phyloP scores from a whole-genome alignment of 345 rosid genomes.

The Salix udensis region DNA sequence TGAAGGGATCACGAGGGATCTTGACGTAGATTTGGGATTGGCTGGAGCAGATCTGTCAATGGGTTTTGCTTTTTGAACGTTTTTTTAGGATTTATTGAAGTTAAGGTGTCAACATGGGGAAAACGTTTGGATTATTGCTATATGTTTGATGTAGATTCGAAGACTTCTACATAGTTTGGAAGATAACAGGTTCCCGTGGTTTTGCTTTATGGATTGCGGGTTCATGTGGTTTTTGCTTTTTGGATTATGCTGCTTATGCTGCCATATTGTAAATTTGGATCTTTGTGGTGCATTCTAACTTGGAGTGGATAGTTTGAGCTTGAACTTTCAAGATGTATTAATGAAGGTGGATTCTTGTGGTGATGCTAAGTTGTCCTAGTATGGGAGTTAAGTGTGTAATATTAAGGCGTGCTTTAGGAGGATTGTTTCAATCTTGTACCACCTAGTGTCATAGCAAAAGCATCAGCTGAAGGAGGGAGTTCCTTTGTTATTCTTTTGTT shows the following conservation, averaged over 20 bases:
- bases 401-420: background rate
- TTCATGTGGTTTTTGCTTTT: background rate
- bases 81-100: background rate
- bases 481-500: no score
- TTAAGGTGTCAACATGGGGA: background rate
- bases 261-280: background rate
- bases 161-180: background rate
- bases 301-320: background rate
- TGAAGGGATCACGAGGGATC: background rate
- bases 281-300: background rate
- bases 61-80: background rate
- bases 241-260: background rate
- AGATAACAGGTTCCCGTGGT: background rate
- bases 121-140: background rate
- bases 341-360: background rate
- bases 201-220: background rate
- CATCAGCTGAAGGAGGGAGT: no score
- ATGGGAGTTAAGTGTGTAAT: background rate
- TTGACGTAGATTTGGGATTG: background rate
- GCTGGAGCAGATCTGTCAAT: slow-evolving; percentile 24
- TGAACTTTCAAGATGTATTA: background rate
- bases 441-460: background rate
- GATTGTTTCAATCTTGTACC: background rate
- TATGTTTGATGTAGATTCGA: background rate
- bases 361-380: background rate